Conservation (phyloP, 179 eudicot genomes). For the Beta lomatogona region DNA sequence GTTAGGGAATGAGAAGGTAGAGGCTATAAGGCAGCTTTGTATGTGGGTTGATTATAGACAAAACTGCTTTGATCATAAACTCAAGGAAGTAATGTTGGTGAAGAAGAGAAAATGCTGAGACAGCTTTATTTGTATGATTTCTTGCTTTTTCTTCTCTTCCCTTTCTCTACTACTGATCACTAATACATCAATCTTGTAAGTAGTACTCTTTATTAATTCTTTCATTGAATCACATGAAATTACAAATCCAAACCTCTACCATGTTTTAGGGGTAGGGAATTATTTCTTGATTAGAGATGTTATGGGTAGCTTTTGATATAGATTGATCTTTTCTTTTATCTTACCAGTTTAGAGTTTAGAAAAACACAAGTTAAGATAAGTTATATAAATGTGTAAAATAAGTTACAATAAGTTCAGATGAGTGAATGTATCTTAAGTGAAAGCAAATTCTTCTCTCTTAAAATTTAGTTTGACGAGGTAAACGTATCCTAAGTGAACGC, state of each 20-base stretch:
- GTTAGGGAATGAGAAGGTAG: constrained; percentile 69
- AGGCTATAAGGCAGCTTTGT: constrained; percentile 83
- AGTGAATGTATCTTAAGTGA: no score
- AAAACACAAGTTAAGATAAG: no score
- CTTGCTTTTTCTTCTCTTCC: neutral
- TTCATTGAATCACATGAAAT: neutral
- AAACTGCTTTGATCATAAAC: constrained; percentile 58
- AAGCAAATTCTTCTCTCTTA: no score
- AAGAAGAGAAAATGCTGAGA: constrained; percentile 35
- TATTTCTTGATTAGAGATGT: neutral
- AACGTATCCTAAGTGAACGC: no score
- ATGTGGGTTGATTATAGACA: constrained; percentile 80
- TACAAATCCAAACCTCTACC: neutral
- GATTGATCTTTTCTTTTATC: neutral
- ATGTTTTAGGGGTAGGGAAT: neutral
- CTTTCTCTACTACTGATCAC: neutral
- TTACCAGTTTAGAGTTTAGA: neutral
- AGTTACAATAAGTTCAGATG: no score
- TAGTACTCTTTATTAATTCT: neutral
- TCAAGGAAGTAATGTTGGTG: constrained; percentile 48
- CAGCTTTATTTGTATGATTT: constrained; percentile 15
- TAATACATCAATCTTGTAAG: neutral
- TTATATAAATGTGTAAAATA: no score
- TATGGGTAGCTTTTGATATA: neutral
- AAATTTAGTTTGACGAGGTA: no score